Evolutionary conservation across 331 rosid genomes (phyloP), one percentile per base, ranked within the genome.

Genomic region (Quercus phellos): DNA sequence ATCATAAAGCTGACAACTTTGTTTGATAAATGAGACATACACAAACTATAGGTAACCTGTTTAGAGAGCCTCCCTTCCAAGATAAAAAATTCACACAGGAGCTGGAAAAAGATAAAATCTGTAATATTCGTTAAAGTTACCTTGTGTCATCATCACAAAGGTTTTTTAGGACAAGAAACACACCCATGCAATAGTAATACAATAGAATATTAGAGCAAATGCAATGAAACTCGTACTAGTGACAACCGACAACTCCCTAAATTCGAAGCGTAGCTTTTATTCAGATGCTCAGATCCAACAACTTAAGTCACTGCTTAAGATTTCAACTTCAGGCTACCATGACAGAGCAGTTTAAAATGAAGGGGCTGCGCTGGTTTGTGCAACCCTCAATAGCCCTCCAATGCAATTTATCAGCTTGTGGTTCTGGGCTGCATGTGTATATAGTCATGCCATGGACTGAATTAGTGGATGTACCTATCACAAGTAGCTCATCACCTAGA

Each of bases 331-430:
- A 94, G 77, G 90, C 90, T 60, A 85, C 80, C 94, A 92, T 90
- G 26, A 92, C 97, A 51, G 93, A 89, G 53, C 98, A 94, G 26
- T 94, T 94, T 13, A 81, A 86, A 72, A 92, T 87, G 68, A 94
- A 94, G 77, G 79, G 85, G 64, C 85, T 87, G 16, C 87, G 88
- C 66, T 80, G 82, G 77, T 73, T 84, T 29, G 78, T 74, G 63
- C 87, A 89, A 30, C 84, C 76, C 13, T 84, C 84, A 61, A 94
- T 81, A 58, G 79, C 83, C 83, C 59, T 88, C 98, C 98, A 94
- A 61, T 68, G 78, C 84, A 92, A 81, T 63, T 46, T 76, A 26
- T 86, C 86, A 5, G 78, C 84, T 1, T 51, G 35, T 10, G 96
- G 96, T 68, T 88, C 83, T 4, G 97, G 95, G 68, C 71, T 64